Conservation (phyloP, 2,329 filamentous ascomycete genomes). For the Teratosphaeria pseudoeucalypti region DNA sequence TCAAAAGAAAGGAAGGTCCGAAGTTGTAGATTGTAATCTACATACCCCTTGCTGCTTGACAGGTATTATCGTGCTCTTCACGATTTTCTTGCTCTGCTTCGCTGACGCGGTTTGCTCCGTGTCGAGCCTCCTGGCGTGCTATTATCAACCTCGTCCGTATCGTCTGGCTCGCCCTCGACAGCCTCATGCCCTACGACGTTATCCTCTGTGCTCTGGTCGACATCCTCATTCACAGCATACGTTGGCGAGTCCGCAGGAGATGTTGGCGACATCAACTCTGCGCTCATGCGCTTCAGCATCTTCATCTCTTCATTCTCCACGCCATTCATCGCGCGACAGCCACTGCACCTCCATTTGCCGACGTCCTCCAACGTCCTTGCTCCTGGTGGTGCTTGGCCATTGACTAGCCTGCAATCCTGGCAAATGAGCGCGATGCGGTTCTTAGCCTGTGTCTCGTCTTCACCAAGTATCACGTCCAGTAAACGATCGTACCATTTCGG, state of each 20-base stretch:
- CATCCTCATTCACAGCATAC: neutral
- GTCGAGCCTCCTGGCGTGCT: neutral
- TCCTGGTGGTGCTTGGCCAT: constrained; percentile 89
- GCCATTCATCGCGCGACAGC: constrained; percentile 75
- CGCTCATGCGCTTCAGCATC: constrained; percentile 54
- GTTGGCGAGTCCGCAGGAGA: constrained; percentile 1
- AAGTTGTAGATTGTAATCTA: constrained; percentile 23
- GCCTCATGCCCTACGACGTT: neutral
- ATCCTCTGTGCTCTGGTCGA: neutral
- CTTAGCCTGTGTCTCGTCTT: constrained; percentile 86
- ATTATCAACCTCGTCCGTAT: neutral
- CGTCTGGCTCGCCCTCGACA: neutral
- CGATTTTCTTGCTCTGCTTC: neutral
- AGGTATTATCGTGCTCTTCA: neutral
- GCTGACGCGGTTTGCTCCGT: neutral
- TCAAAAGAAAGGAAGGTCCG: constrained; percentile 26
- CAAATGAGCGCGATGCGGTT: constrained; percentile 88
- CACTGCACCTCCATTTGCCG: constrained; percentile 78
- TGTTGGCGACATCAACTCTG: constrained; percentile 3
- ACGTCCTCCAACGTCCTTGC: constrained; percentile 66
- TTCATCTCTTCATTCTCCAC: constrained; percentile 65
- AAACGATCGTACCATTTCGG: constrained; percentile 88
- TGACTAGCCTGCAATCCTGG: constrained; percentile 70
- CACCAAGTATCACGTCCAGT: constrained; percentile 81
- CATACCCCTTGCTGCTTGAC: neutral